Conservation (phyloP, 306 rosid species). For the Trifolium fragiferum region DNA sequence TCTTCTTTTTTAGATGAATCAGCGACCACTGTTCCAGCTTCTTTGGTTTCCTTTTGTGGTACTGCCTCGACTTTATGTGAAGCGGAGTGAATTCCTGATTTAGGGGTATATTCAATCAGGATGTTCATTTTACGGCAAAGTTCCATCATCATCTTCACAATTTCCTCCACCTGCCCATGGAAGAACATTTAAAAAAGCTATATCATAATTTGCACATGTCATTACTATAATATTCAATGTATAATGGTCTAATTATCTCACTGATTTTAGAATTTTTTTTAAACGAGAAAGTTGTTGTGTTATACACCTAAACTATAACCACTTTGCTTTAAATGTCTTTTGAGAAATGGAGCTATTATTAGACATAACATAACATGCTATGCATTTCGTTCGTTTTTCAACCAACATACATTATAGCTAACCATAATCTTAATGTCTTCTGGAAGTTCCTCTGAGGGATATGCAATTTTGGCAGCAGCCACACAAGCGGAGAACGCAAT, state of each 20-base stretch:
- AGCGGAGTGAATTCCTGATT: too few species aligned
- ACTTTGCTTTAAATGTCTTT: background rate
- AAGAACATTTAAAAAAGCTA: background rate
- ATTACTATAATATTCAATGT: background rate
- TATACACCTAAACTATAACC: too few species aligned
- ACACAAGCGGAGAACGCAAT: constrained; percentile 33
- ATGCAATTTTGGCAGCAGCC: constrained; percentile 11
- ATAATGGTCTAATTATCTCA: background rate
- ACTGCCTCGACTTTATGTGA: too few species aligned
- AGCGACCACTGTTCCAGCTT: too few species aligned
- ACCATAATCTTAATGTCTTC: background rate
- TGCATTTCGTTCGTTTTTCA: background rate
- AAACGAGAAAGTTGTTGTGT: too few species aligned
- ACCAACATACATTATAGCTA: background rate
- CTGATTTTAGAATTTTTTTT: background rate
- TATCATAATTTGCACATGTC: background rate
- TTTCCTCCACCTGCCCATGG: background rate
- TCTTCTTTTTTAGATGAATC: too few species aligned
- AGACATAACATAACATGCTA: constrained; percentile 1
- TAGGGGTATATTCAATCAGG: background rate
- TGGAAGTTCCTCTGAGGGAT: background rate
- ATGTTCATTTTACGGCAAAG: constrained; percentile 1
- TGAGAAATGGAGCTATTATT: background rate
- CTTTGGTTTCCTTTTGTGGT: too few species aligned
- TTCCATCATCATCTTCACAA: background rate